Base-by-base conservation (phyloP, 1,139 yeast genomes). In the Blastobotrys aristatus region DNA sequence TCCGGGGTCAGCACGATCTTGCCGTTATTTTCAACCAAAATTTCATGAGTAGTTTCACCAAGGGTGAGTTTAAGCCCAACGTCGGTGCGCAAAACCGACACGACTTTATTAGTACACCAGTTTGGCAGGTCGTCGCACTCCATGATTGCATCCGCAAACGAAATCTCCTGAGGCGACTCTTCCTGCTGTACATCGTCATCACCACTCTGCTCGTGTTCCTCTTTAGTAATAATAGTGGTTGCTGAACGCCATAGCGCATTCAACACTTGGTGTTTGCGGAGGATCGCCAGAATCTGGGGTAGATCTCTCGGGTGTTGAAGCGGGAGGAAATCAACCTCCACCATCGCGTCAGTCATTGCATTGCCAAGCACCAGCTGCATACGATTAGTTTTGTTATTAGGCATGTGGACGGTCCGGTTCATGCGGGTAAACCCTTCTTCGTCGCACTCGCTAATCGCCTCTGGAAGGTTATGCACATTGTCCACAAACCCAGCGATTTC, bases 301-400 rank as follows among this genome's bases (percentile, higher is more conserved):
- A 62, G 43, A 10, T 59, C 55, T 22, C 50, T 46, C 2, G 70
- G 71, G 33, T 63, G 66, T n/a, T 53, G 38, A 2, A 67, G 44
- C 0, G 70, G 70, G 11, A 67, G 51, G 34, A 63, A 64, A 13
- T 53, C 46, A 1, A 67, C 56, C 20, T 51, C 48, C 3, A 64
- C 67, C 35, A 64, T 49, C 14, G 52, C 43, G 36, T 55, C 58
- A 1, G 69, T 65, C 27, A 66, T 51, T 43, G 63, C 47, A 37
- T 62, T 63, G 11, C 63, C 6, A 54, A 50, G 3, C 57, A 55
- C 27, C 57, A 37, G 18, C 18, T 22, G 30, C 5, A 37, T 6
- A 14, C 22, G 11, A 5, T 24, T 20, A 3, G 20, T 22, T 37
- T 37, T 37, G 8, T n/a, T 49, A 7, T 44, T 37, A 6, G 53